These are phyloP conservation scores for Nakaseomyces glabratus DNA, from an alignment of 1,139 yeast genomes.

Conservation along the genomic window DNA sequence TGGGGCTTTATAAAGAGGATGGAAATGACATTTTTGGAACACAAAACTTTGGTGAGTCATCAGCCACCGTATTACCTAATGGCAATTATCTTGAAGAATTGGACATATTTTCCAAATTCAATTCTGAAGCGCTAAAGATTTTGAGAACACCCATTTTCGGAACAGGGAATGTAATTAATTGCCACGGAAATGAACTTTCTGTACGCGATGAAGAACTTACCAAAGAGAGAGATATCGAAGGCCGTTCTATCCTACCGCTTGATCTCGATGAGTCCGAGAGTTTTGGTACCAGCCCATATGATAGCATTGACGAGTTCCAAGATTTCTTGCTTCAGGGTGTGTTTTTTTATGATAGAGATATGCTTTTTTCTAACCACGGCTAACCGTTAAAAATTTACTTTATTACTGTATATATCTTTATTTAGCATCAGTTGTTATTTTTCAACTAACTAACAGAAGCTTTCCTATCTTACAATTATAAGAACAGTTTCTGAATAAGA, in stretches of 20 bases:
- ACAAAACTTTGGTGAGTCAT: background rate
- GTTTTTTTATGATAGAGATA: constrained; percentile 14
- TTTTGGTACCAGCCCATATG: constrained; percentile 3
- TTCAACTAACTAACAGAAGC: no score
- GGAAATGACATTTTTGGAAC: background rate
- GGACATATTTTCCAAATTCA: constrained; percentile 1
- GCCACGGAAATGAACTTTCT: background rate
- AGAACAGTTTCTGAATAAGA: no score
- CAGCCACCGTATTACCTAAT: background rate
- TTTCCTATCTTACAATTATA: no score
- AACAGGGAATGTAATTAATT: background rate
- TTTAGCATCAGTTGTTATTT: no score
- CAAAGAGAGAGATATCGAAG: constrained; percentile 1
- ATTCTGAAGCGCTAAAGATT: constrained; percentile 1
- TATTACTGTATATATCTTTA: no score
- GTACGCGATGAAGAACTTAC: background rate
- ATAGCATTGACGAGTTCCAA: constrained; percentile 10
- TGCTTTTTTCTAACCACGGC: constrained; percentile 8
- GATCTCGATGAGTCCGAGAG: constrained; percentile 1
- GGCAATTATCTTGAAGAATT: constrained; percentile 4
- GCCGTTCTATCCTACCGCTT: constrained; percentile 2
- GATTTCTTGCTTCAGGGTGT: constrained; percentile 9
- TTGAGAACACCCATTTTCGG: constrained; percentile 4
- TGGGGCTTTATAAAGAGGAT: constrained; percentile 4
- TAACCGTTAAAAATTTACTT: no score